Conservation (phyloP, 2,329 filamentous ascomycete genomes). For the Colletotrichum tamarilloi region DNA sequence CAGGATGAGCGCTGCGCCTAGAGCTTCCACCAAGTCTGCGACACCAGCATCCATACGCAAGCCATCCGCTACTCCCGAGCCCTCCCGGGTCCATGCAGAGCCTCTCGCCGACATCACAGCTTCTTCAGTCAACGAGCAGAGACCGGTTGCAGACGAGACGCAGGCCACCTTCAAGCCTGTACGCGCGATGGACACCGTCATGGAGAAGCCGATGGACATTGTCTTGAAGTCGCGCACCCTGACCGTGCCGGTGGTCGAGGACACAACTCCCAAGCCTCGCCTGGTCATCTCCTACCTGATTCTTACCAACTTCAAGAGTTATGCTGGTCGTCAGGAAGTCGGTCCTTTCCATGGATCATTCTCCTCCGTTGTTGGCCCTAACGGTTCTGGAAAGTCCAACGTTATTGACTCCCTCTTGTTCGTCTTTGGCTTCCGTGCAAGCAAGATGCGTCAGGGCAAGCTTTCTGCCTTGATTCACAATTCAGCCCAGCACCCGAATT, state of each 20-base stretch:
- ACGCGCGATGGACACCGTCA: constrained; percentile 78
- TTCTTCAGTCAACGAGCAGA: constrained; percentile 71
- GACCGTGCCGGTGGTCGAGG: constrained; percentile 75
- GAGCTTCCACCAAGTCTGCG: constrained; percentile 49
- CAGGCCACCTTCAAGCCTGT: constrained; percentile 73
- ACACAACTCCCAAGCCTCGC: constrained; percentile 81
- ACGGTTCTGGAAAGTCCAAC: constrained; percentile 98
- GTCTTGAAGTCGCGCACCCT: constrained; percentile 85
- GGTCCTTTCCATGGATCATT: constrained; percentile 97
- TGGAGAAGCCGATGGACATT: constrained; percentile 95
- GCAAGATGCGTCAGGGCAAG: constrained; percentile 99
- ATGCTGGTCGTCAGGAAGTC: constrained; percentile 93
- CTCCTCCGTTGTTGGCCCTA: constrained; percentile 96
- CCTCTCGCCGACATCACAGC: constrained; percentile 81
- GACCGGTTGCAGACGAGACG: constrained; percentile 58
- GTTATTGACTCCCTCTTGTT: constrained; percentile 98
- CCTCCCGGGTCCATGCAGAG: constrained; percentile 60
- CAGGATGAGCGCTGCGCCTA: constrained; percentile 68
- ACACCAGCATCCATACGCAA: constrained; percentile 54
- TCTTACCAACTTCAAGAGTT: constrained; percentile 98
- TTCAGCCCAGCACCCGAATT: constrained; percentile 84
- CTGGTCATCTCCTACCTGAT: constrained; percentile 94
- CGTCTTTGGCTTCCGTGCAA: constrained; percentile 98
- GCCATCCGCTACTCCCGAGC: constrained; percentile 67
- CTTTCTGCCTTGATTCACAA: constrained; percentile 98